Percentiles rank a stretch among this genome's conserved stretches.
phyloP scores from a whole-genome alignment of 2,329 filamentous ascomycete species.

The Colletotrichum coccodes region DNA sequence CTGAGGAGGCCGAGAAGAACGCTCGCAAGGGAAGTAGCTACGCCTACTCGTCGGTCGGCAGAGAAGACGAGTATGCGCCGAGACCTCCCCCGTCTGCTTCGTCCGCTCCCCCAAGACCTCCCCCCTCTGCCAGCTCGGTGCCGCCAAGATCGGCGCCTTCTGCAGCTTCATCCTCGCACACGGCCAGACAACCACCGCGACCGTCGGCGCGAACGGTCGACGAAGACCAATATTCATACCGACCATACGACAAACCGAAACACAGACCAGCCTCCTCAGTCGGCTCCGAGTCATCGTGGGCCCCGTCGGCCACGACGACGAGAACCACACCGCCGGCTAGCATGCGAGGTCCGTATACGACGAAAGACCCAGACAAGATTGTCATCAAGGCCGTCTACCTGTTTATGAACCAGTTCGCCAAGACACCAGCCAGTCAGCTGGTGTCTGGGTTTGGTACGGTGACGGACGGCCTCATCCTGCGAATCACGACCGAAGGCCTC shows the following conservation, averaged over 20 bases:
- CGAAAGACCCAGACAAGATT: slow-evolving; percentile 94
- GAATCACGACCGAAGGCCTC: slow-evolving; percentile 91
- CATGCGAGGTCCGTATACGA: slow-evolving; percentile 81
- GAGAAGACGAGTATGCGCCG: slow-evolving; percentile 72
- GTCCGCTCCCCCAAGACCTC: slow-evolving; percentile 32
- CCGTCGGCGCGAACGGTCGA: slow-evolving; percentile 70
- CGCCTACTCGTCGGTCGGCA: slow-evolving; percentile 71
- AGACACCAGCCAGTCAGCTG: slow-evolving; percentile 90
- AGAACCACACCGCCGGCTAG: slow-evolving; percentile 86
- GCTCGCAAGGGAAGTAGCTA: slow-evolving; percentile 63
- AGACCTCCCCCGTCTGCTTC: slow-evolving; percentile 38
- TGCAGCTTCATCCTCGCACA: slow-evolving; percentile 35
- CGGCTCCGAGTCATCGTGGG: slow-evolving; percentile 85
- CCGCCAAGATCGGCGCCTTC: slow-evolving; percentile 37
- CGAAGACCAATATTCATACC: slow-evolving; percentile 77
- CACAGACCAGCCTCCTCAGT: slow-evolving; percentile 75
- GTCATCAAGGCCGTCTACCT: slow-evolving; percentile 92
- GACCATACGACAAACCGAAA: slow-evolving; percentile 79
- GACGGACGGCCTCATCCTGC: slow-evolving; percentile 90
- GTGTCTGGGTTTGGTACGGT: slow-evolving; percentile 86
- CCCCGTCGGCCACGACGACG: slow-evolving; percentile 84
- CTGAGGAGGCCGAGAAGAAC: slow-evolving; percentile 40
- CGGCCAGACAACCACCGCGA: slow-evolving; percentile 51
- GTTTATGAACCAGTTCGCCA: slow-evolving; percentile 89
- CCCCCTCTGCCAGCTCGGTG: slow-evolving; percentile 28